These are phyloP conservation scores for Heimioporus sp. DNA, from an alignment of 768 basidiomycete genomes.

Conservation along the genomic window DNA sequence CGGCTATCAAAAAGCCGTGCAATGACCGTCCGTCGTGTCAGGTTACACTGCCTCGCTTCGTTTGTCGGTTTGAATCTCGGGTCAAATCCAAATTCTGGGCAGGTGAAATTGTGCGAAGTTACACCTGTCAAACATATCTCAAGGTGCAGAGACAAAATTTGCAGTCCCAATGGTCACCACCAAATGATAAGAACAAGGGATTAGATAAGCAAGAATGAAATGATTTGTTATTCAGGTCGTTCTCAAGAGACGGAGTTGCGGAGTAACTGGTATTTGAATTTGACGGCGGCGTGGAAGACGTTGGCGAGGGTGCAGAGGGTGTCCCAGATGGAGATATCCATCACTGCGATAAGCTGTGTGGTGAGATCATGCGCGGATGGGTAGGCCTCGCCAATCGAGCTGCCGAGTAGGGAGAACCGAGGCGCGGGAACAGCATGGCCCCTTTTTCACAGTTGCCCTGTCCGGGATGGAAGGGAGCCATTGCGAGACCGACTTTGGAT, in stretches of 20 bases:
- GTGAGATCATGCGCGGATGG: background rate
- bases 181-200: no score
- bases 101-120: no score
- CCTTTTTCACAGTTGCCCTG: slow-evolving; percentile 78
- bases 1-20: no score
- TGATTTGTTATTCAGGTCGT: slow-evolving; percentile 23
- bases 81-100: no score
- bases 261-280: slow-evolving; percentile 60
- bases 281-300: slow-evolving; percentile 67
- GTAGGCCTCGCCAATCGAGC: slow-evolving; percentile 74
- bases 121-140: no score
- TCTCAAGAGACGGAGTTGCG: slow-evolving; percentile 71
- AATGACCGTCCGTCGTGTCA: no score
- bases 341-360: slow-evolving; percentile 61
- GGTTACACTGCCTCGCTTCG: no score
- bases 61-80: no score
- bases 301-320: slow-evolving; percentile 82
- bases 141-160: no score
- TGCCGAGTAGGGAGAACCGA: slow-evolving; percentile 66
- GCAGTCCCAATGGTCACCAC: no score
- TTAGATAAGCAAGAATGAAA: no score
- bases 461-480: slow-evolving; percentile 71
- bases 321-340: slow-evolving; percentile 86
- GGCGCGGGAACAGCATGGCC: slow-evolving; percentile 65
- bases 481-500: slow-evolving; percentile 79